A percentile compares a stretch with the other conserved stretches of the same genome.
phyloP scores from a whole-genome alignment of 495 filamentous ascomycete species.

The Aspergillus avenaceus region DNA sequence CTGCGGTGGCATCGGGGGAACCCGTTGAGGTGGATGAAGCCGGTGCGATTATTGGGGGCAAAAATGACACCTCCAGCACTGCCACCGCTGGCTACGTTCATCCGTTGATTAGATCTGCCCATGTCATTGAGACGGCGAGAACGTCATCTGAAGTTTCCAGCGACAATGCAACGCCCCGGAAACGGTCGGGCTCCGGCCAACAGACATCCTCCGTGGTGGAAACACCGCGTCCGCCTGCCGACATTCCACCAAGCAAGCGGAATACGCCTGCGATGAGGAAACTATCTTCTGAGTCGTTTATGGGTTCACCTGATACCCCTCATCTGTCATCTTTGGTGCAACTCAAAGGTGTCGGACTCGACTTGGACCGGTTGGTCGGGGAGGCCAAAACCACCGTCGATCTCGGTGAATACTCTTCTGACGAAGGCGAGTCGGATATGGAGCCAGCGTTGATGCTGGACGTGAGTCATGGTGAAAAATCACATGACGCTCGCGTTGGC shows the following conservation, averaged over 20 bases:
- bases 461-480: slow-evolving; percentile 10
- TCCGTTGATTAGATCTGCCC: slow-evolving; percentile 60
- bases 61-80: slow-evolving; percentile 32
- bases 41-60: slow-evolving; percentile 51
- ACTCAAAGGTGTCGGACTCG: slow-evolving; percentile 57
- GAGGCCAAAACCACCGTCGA: slow-evolving; percentile 25
- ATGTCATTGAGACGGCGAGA: slow-evolving; percentile 50
- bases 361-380: slow-evolving; percentile 53
- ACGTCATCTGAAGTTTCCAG: slow-evolving; percentile 39
- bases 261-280: slow-evolving; percentile 14
- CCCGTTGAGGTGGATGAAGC: slow-evolving; percentile 67
- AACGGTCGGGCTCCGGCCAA: slow-evolving; percentile 13
- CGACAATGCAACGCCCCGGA: slow-evolving; percentile 18
- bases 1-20: slow-evolving; percentile 83
- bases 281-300: slow-evolving; percentile 22
- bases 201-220: slow-evolving; percentile 18
- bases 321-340: slow-evolving; percentile 70
- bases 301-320: slow-evolving; percentile 64
- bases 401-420: slow-evolving; percentile 23
- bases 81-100: slow-evolving; percentile 58
- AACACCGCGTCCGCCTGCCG: slow-evolving; percentile 27
- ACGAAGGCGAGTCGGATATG: slow-evolving; percentile 26
- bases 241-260: not conserved
- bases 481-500: slow-evolving; percentile 20
- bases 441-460: slow-evolving; percentile 11